phyloP scores from a whole-genome alignment of 805 yeast genomes.

The Ogataea neopini region DNA sequence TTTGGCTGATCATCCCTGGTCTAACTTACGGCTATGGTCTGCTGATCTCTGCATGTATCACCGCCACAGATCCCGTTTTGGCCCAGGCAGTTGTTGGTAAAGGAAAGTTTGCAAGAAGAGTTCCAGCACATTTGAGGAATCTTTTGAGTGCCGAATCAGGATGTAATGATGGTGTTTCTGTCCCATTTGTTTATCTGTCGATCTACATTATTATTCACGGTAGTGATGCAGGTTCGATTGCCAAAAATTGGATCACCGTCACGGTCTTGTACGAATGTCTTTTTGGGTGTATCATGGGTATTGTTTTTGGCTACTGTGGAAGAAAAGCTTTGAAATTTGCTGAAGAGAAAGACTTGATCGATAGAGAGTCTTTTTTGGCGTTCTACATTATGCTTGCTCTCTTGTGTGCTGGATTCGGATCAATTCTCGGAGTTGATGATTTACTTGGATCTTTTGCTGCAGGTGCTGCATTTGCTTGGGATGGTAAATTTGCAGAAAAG shows the following conservation, averaged over 20 bases:
- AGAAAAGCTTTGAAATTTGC: slow-evolving; percentile 55
- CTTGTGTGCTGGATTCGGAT: slow-evolving; percentile 61
- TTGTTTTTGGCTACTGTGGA: slow-evolving; percentile 50
- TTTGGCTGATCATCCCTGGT: slow-evolving; percentile 62
- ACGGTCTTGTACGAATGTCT: slow-evolving; percentile 65
- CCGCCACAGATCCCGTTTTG: slow-evolving; percentile 78
- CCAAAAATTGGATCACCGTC: slow-evolving; percentile 61
- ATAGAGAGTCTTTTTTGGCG: slow-evolving; percentile 59
- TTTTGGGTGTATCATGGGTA: slow-evolving; percentile 56
- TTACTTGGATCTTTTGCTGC: slow-evolving; percentile 72
- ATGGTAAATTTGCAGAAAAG: slow-evolving; percentile 60
- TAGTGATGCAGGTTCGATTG: slow-evolving; percentile 50
- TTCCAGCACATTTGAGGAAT: slow-evolving; percentile 61
- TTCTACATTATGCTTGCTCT: slow-evolving; percentile 55
- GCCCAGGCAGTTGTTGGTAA: slow-evolving; percentile 75
- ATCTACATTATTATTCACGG: slow-evolving; percentile 52
- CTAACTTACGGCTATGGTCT: slow-evolving; percentile 56
- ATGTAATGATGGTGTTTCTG: slow-evolving; percentile 73
- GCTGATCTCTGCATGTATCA: slow-evolving; percentile 66
- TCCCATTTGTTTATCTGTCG: slow-evolving; percentile 67
- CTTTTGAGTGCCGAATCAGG: slow-evolving; percentile 71
- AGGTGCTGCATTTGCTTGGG: slow-evolving; percentile 75
- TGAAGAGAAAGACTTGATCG: slow-evolving; percentile 53
- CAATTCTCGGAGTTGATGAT: slow-evolving; percentile 71
- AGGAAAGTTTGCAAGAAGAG: slow-evolving; percentile 68